Conservation (phyloP, 1,284 basidiomycete species). For the Ganoderma resinaceum region DNA sequence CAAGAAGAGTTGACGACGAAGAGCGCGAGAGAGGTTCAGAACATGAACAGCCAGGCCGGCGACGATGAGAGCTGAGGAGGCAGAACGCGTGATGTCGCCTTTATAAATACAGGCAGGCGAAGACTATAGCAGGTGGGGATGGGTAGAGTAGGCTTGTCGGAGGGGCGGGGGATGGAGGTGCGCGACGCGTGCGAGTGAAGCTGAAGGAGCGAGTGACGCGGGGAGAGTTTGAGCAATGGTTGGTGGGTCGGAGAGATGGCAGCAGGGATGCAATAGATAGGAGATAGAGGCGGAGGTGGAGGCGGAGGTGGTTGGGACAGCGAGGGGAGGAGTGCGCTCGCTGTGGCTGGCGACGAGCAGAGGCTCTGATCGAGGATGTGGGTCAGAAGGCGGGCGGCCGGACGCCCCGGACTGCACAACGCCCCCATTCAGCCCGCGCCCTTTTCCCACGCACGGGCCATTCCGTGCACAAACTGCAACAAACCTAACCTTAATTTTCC, state of each 20-base stretch:
- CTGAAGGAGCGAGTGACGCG: constrained; percentile 32
- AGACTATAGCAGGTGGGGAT: constrained; percentile 38
- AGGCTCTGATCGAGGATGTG: constrained; percentile 42
- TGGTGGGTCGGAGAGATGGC: constrained; percentile 25
- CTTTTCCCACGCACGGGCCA: constrained; percentile 42
- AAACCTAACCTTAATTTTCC: constrained; percentile 38
- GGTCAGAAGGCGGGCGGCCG: constrained; percentile 45
- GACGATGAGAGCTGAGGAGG: constrained; percentile 37
- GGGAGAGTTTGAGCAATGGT: constrained; percentile 27
- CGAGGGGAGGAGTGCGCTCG: constrained; percentile 39
- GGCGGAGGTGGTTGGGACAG: constrained; percentile 36
- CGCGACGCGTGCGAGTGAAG: constrained; percentile 44
- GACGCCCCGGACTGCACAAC: constrained; percentile 38
- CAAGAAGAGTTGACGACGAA: constrained; percentile 33
- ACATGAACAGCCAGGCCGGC: constrained; percentile 45
- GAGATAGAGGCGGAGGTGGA: constrained; percentile 30
- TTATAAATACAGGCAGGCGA: constrained; percentile 43
- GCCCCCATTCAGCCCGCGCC: constrained; percentile 32
- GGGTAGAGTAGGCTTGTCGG: constrained; percentile 39
- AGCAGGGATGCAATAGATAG: constrained; percentile 30
- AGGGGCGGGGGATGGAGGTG: constrained; percentile 33
- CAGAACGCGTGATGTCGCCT: constrained; percentile 36
- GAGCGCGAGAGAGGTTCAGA: constrained; percentile 40
- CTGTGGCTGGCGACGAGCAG: constrained; percentile 43
- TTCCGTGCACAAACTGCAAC: constrained; percentile 32